These are phyloP conservation scores for Dalbergia cultrata DNA, from an alignment of 306 rosid genomes.

Conservation along the genomic window DNA sequence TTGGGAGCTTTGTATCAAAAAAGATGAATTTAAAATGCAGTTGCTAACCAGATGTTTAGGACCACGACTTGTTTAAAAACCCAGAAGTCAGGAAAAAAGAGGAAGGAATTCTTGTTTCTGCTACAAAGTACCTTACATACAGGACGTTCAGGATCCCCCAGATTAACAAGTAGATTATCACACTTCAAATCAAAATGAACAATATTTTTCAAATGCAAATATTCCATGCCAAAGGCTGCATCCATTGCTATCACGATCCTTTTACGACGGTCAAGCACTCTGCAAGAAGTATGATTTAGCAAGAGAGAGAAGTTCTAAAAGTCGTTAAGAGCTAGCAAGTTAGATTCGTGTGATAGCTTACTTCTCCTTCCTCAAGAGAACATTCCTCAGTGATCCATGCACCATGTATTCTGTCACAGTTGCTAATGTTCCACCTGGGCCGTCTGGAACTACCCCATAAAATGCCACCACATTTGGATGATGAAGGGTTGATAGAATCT, in stretches of 20 bases:
- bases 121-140: slow-evolving; percentile 81
- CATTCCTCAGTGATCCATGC: slow-evolving; percentile 93
- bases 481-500: slow-evolving; percentile 91
- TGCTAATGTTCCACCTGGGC: slow-evolving; percentile 86
- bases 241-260: slow-evolving; percentile 88
- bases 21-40: background rate
- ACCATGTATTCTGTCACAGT: slow-evolving; percentile 95
- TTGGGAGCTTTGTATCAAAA: background rate
- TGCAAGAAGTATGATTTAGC: slow-evolving; percentile 53
- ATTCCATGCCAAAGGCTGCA: slow-evolving; percentile 98
- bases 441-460: slow-evolving; percentile 93
- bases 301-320: slow-evolving; percentile 40
- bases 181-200: slow-evolving; percentile 97
- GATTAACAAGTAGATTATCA: slow-evolving; percentile 93
- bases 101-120: slow-evolving; percentile 1
- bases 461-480: slow-evolving; percentile 98
- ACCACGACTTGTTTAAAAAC: slow-evolving; percentile 3
- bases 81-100: slow-evolving; percentile 1
- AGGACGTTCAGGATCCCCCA: slow-evolving; percentile 91
- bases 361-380: slow-evolving; percentile 78
- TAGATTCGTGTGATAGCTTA: slow-evolving; percentile 43
- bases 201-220: slow-evolving; percentile 89
- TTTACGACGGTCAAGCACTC: slow-evolving; percentile 90
- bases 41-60: slow-evolving; percentile 7
- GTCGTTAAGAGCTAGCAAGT: slow-evolving; percentile 16